Base-by-base conservation (phyloP, 805 yeast genomes). In the Ogataea zsoltii region DNA sequence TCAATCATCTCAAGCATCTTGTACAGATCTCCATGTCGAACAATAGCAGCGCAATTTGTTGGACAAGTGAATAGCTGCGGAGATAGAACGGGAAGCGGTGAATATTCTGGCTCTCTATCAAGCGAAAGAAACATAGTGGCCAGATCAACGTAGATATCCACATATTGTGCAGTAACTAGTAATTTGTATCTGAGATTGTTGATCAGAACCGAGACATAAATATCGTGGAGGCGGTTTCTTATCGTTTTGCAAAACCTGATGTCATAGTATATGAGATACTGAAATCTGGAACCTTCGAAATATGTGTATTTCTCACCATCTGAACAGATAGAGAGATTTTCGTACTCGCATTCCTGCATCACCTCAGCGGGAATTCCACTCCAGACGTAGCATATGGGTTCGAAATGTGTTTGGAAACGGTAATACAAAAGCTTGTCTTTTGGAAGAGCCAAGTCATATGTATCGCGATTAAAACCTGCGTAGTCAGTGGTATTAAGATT, bases 21-120 rank as follows among this genome's bases (percentile, higher is more conserved):
- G 2, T 82, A 71, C 16, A 85, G 66, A 49, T 83, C 88, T 7
- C 88, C 88, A 55, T 82, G 85, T 25, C 70, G 64, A 6, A 82
- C 73, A 19, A 87, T 77, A 21, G 79, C 68, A 1, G 78, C 76
- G 0, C 96, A 83, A 52, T 85, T 83, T 0, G 90, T 78, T 0
- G 97, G 97, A 43, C 96, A 85, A 0, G 97, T 91, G 64, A 90
- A 90, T 17, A 94, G 68, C 65, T 94, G 99, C 0, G 92, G 82
- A 0, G 95, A 82, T 16, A 92, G 67, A 31, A 83, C 79, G 31
- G 83, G 76, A 70, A 91, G 73, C 3, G 87, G 75, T 11, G 92
- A 88, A 44, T 79, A 67, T 55, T 90, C 96, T 0, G 97, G 96
- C 58, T 94, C 98, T 48, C 96, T 75, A 58, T 94, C 99, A 51